phyloP scores from a whole-genome alignment of 495 filamentous ascomycete genomes.

The Aspergillus carlsbadensis region DNA sequence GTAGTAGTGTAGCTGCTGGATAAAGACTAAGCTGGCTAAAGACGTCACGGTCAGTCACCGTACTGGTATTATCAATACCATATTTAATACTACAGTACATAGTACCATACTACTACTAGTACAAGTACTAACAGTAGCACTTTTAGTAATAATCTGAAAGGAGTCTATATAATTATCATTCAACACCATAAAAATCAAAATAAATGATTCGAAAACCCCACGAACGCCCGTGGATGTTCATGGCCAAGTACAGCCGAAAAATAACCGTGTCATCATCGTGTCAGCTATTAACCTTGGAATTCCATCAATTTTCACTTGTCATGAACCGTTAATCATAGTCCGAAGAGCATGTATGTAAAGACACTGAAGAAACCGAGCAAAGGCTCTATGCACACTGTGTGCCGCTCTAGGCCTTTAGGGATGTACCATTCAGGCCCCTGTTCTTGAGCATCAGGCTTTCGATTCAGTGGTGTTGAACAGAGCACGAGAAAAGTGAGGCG shows the following conservation, averaged over 20 bases:
- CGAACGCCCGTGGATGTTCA: not conserved
- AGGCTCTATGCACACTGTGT: conserved; percentile 1
- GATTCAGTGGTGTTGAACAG: conserved; percentile 14
- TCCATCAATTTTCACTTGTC: not conserved
- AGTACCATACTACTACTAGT: not conserved
- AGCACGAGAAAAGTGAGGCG: conserved; percentile 8
- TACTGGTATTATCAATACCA: not conserved
- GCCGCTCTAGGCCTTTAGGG: conserved; percentile 2
- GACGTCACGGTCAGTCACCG: not conserved
- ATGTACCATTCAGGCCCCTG: conserved; percentile 12
- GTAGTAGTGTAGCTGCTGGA: not conserved
- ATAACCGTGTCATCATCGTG: not conserved
- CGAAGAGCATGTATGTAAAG: not conserved
- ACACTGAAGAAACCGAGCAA: not conserved
- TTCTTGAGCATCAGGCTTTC: not conserved
- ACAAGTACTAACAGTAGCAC: not conserved
- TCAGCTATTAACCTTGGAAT: conserved; percentile 2
- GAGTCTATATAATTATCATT: conserved; percentile 4
- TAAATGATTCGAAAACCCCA: not conserved
- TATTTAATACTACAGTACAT: not conserved
- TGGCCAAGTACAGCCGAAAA: not conserved
- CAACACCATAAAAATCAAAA: not conserved
- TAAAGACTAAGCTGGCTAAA: conserved; percentile 1
- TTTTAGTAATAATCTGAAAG: too few species aligned
- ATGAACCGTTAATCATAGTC: not conserved